Conservation (phyloP, 2,329 filamentous ascomycete species). For the Aspergillus novoparasiticus region DNA sequence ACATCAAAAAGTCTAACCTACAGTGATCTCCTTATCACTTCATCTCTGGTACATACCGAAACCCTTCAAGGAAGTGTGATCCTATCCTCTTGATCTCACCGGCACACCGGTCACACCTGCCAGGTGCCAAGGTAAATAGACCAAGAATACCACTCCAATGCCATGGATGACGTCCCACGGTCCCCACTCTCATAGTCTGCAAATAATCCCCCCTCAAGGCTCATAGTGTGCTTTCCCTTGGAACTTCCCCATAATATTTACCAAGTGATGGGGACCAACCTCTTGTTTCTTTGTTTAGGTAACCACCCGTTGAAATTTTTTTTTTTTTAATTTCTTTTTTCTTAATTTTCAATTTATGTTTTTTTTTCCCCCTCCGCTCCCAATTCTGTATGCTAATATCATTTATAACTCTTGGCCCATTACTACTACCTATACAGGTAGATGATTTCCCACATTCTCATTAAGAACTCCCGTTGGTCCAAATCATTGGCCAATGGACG, state of each 20-base stretch:
- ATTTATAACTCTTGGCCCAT: not conserved
- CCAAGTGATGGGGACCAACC: not conserved
- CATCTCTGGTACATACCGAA: not conserved
- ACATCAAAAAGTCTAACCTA: not conserved
- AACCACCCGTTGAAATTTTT: not conserved
- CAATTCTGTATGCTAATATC: not conserved
- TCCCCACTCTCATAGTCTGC: not conserved
- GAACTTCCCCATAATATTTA: not conserved
- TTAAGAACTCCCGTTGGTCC: not conserved
- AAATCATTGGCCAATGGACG: not conserved
- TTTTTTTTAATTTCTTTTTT: not conserved
- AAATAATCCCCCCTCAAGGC: not conserved
- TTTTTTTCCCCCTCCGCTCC: not conserved
- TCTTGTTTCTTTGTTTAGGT: not conserved
- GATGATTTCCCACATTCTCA: too few species aligned
- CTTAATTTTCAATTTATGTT: not conserved
- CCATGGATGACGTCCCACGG: constrained; percentile 9
- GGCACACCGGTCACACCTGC: constrained; percentile 15
- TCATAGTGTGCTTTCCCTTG: not conserved
- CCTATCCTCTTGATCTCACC: constrained; percentile 10
- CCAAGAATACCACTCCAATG: not conserved
- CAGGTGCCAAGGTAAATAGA: constrained; percentile 7
- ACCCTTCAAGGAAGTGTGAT: not conserved
- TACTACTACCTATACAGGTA: too few species aligned
- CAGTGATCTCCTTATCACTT: not conserved